Evolutionary conservation across 805 yeast species (phyloP).

Genomic region (Priceomyces fermenticarens): DNA sequence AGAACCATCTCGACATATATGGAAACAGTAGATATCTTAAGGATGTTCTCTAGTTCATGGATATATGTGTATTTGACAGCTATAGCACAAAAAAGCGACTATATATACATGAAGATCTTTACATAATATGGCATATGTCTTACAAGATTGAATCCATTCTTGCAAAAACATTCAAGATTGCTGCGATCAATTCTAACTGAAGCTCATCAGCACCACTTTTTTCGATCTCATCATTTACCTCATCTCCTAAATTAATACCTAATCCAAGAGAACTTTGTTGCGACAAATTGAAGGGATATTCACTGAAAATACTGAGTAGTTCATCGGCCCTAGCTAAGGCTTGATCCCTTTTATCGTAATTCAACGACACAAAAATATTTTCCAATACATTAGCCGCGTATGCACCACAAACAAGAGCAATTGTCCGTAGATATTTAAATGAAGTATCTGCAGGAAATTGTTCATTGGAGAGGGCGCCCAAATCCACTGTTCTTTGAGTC

Average conservation of each 20-base stretch:
- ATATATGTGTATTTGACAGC: neutral
- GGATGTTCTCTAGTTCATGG: constrained; percentile 1
- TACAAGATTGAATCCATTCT: constrained; percentile 86
- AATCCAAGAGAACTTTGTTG: constrained; percentile 63
- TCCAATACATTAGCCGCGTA: constrained; percentile 97
- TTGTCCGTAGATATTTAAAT: constrained; percentile 70
- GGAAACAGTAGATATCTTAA: constrained; percentile 12
- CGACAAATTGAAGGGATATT: constrained; percentile 68
- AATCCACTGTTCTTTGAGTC: constrained; percentile 64
- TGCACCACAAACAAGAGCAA: constrained; percentile 81
- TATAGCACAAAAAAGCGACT: neutral
- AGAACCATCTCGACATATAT: constrained; percentile 14
- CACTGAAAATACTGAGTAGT: constrained; percentile 73
- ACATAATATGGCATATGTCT: too few species aligned
- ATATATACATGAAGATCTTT: neutral
- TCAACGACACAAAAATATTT: constrained; percentile 71
- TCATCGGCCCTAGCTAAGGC: constrained; percentile 96
- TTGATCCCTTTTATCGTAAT: constrained; percentile 80
- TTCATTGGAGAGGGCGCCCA: constrained; percentile 37
- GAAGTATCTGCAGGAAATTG: constrained; percentile 70
- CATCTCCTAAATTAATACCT: constrained; percentile 66
- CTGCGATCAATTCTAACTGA: constrained; percentile 86
- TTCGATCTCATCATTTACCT: constrained; percentile 52
- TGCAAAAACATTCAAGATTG: constrained; percentile 84
- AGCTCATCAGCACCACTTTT: constrained; percentile 51